Percentiles rank a stretch among this genome's conserved stretches.
Conservation (phyloP, 2,329 filamentous ascomycete genomes). For the Diaporthe ilicicola region DNA sequence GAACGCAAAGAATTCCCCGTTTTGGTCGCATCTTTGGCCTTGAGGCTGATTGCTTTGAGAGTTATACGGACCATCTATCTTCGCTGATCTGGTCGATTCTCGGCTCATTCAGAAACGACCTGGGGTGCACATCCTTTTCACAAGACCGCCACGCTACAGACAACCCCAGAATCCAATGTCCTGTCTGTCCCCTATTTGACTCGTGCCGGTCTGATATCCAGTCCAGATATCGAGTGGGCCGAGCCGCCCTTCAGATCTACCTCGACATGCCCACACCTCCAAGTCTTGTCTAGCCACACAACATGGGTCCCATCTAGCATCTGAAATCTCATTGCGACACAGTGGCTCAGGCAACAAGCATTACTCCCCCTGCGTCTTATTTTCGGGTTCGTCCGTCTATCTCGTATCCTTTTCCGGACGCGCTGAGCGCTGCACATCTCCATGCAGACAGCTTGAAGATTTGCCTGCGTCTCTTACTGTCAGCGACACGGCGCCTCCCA, state of each 20-base stretch:
- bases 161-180: not conserved
- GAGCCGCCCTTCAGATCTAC: not conserved
- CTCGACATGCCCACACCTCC: constrained; percentile 1
- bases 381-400: not conserved
- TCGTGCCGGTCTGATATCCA: constrained; percentile 3
- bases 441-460: not conserved
- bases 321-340: not conserved
- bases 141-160: constrained; percentile 16
- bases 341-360: not conserved
- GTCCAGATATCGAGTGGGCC: not conserved
- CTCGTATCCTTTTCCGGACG: not conserved
- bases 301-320: not conserved
- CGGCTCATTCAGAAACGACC: constrained; percentile 2
- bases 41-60: not conserved
- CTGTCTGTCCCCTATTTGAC: constrained; percentile 16
- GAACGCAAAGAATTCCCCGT: constrained; percentile 18
- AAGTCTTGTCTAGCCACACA: not conserved
- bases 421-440: not conserved
- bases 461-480: not conserved
- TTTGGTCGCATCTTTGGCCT: not conserved
- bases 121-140: constrained; percentile 4
- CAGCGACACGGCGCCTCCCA: not conserved
- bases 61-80: not conserved
- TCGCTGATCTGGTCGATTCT: constrained; percentile 13
- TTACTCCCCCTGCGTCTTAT: not conserved